phyloP scores from a whole-genome alignment of 129 eudicot genomes.

The Pseudognaphalium luteoalbum region DNA sequence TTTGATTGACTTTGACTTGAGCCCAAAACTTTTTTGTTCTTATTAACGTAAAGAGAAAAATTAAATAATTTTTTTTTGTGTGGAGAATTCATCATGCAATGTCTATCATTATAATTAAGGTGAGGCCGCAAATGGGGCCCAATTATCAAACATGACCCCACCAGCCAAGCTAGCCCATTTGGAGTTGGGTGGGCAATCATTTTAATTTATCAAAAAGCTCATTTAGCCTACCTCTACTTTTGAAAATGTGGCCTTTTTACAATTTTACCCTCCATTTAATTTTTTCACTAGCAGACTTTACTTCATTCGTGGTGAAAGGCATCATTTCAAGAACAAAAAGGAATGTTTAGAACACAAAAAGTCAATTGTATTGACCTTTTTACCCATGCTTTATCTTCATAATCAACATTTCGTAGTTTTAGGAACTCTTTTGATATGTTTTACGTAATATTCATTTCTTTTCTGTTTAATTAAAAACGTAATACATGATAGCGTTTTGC shows the following conservation, averaged over 20 bases:
- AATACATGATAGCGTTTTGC: no score
- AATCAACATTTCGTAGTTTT: background rate
- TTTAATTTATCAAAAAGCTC: conserved; percentile 20
- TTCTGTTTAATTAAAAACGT: background rate
- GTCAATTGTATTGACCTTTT: conserved; percentile 30
- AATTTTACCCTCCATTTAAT: conserved; percentile 13
- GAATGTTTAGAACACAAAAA: background rate
- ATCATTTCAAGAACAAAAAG: conserved; percentile 17
- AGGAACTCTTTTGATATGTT: background rate
- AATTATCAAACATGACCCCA: conserved; percentile 32
- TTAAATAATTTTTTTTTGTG: conserved; percentile 7
- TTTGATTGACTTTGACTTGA: conserved; percentile 32
- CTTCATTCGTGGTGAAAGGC: conserved; percentile 34
- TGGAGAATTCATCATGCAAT: conserved; percentile 29
- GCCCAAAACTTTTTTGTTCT: conserved; percentile 27
- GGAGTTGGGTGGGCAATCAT: conserved; percentile 41
- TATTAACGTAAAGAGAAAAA: background rate
- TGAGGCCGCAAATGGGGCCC: conserved; percentile 37
- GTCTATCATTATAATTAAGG: conserved; percentile 32
- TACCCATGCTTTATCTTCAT: conserved; percentile 16
- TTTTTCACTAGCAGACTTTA: conserved; percentile 26
- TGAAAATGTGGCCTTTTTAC: conserved; percentile 23
- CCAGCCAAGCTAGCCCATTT: conserved; percentile 45
- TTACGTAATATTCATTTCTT: background rate
- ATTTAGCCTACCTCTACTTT: conserved; percentile 34